Base-by-base conservation (phyloP, 805 yeast genomes). In the Ogataea haglerorum region DNA sequence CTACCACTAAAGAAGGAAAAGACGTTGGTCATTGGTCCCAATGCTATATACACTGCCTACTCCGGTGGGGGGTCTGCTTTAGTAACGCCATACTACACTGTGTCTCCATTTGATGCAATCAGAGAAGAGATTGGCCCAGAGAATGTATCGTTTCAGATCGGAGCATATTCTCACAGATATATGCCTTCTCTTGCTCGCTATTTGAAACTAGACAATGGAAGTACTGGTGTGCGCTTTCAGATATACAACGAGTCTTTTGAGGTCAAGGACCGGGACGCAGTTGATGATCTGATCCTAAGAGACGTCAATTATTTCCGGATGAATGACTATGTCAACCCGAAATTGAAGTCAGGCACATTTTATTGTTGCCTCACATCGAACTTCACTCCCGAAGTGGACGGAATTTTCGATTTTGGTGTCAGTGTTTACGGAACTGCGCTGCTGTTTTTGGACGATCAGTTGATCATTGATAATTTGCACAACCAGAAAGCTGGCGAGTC, bases 41-140 rank as follows among this genome's bases (percentile, higher is more conserved):
- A 43, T 23, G 47, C 47, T 13, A 9, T 35, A 2, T 31, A 24
- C 35, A 32, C 47, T 7, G 18, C 70, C 14, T 73, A 65, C 48
- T 70, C 78, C 16, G 82, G 82, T 36, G 83, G 83, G 43, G 83
- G 83, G 10, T 75, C 80, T 22, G 80, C 82, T 22, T 60, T 74
- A 9, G 59, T 75, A 47, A 57, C 60, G 16, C 70, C 78, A 4
- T 68, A 73, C 52, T 73, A 75, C 54, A 60, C 67, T 12, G 64
- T 73, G 7, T 60, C 77, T 10, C 79, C 80, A 3, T 68, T 56
- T 31, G 72, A 74, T 13, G 78, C 73, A 13, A 70, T 77, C 40
- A 27, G 38, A 12, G 44, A 52, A 2, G 44, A 46, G 13, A 54
- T 65, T 21, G 49, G 51, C 9, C 63, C 63, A 43, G 51, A 64